Percentiles rank a stretch among this genome's conserved stretches.
phyloP scores from a whole-genome alignment of 257 asterid species.

The Linaria vulgaris region DNA sequence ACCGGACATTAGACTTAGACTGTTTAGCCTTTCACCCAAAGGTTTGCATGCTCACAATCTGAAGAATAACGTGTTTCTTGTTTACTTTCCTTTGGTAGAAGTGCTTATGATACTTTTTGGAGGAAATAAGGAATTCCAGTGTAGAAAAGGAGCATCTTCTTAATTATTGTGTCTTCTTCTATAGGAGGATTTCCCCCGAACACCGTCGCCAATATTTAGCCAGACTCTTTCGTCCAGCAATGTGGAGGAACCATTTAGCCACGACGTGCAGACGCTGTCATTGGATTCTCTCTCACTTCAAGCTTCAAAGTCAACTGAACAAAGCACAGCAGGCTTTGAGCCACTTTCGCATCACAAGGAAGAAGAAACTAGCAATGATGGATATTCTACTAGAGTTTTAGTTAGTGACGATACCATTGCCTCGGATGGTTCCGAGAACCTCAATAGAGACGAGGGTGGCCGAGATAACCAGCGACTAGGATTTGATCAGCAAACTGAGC shows the following conservation, averaged over 20 bases:
- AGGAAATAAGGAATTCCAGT: neutral
- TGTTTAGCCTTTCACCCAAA: no score
- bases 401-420: slow-evolving; percentile 32
- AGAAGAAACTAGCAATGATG: slow-evolving; percentile 36
- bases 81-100: neutral
- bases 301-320: slow-evolving; percentile 43
- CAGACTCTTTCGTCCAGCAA: slow-evolving; percentile 51
- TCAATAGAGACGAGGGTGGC: slow-evolving; percentile 31
- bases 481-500: slow-evolving; percentile 40
- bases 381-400: slow-evolving; percentile 33
- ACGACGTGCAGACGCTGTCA: slow-evolving; percentile 44
- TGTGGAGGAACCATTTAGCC: slow-evolving; percentile 52
- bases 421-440: slow-evolving; percentile 34
- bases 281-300: slow-evolving; percentile 53
- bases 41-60: no score
- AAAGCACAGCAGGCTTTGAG: slow-evolving; percentile 29
- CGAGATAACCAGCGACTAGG: slow-evolving; percentile 39
- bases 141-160: slow-evolving; percentile 9
- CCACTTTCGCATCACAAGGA: slow-evolving; percentile 38
- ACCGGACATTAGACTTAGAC: no score
- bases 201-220: slow-evolving; percentile 73
- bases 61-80: neutral
- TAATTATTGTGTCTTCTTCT: slow-evolving; percentile 26
- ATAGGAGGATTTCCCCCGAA: slow-evolving; percentile 77
- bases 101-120: neutral